Evolutionary conservation across 1,284 basidiomycete genomes (phyloP).

Genomic region (Cronartium ribicola): DNA sequence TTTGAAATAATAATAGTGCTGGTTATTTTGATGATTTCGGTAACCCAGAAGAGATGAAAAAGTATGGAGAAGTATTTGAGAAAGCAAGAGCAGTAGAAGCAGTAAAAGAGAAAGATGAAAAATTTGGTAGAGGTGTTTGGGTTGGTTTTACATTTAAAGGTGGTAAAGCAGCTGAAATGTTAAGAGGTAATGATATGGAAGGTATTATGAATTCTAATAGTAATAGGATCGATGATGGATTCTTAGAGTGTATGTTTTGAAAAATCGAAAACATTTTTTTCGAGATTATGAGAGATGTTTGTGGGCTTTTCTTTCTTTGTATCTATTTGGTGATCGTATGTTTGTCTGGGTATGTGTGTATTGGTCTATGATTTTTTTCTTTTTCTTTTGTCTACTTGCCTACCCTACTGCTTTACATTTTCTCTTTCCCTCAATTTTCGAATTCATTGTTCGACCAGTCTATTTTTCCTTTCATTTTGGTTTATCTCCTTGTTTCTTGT

Average conservation of each 20-base stretch:
- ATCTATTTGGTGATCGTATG: constrained; percentile 2
- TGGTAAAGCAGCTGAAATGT: constrained; percentile 36
- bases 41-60: constrained; percentile 90
- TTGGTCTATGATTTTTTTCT: background rate
- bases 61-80: constrained; percentile 84
- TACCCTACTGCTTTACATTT: background rate
- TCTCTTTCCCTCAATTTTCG: background rate
- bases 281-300: background rate
- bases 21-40: constrained; percentile 99
- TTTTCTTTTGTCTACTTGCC: no score
- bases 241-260: constrained; percentile 25
- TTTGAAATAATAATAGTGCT: constrained; percentile 54
- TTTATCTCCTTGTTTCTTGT: background rate
- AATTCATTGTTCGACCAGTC: background rate
- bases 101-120: constrained; percentile 79
- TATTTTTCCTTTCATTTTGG: background rate
- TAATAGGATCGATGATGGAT: background rate
- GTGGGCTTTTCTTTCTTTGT: background rate
- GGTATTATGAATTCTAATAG: background rate
- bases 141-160: constrained; percentile 85
- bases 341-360: background rate
- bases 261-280: background rate
- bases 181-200: constrained; percentile 13
- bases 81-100: constrained; percentile 92
- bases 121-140: constrained; percentile 74